Conservation (phyloP, 1,284 basidiomycete species). For the Irpex rosettiformis region DNA sequence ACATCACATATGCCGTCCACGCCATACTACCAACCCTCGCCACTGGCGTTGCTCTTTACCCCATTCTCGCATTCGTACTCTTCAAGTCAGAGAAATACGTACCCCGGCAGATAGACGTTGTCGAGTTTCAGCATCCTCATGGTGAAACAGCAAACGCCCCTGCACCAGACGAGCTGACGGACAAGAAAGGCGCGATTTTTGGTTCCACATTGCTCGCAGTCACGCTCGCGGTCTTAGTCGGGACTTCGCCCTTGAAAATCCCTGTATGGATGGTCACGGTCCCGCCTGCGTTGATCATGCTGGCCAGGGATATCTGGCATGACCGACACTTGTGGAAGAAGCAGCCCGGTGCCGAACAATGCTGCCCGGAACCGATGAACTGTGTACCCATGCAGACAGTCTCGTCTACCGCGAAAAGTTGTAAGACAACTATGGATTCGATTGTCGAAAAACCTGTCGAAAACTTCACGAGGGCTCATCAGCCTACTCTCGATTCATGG, state of each 20-base stretch:
- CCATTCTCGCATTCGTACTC: slow-evolving; percentile 44
- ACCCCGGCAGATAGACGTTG: slow-evolving; percentile 47
- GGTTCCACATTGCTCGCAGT: slow-evolving; percentile 39
- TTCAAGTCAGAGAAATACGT: slow-evolving; percentile 52
- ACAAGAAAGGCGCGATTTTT: slow-evolving; percentile 34
- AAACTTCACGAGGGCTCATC: background rate
- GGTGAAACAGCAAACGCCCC: slow-evolving; percentile 56
- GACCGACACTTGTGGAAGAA: slow-evolving; percentile 25
- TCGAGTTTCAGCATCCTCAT: slow-evolving; percentile 45
- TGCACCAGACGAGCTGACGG: slow-evolving; percentile 39
- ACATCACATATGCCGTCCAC: slow-evolving; percentile 53
- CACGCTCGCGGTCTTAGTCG: slow-evolving; percentile 55
- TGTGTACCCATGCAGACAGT: background rate
- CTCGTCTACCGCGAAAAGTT: background rate
- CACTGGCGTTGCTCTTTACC: slow-evolving; percentile 53
- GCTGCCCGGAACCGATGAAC: background rate
- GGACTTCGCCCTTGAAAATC: slow-evolving; percentile 43
- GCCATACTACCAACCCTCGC: slow-evolving; percentile 68
- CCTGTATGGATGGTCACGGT: slow-evolving; percentile 80
- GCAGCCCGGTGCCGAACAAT: background rate
- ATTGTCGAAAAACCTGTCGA: background rate
- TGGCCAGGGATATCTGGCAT: slow-evolving; percentile 28
- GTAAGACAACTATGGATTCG: background rate
- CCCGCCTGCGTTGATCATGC: slow-evolving; percentile 70
- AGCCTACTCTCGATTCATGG: background rate